Base-by-base conservation (phyloP, 164 flowering plant genomes). In the Kalanchoe fedtschenkoi region DNA sequence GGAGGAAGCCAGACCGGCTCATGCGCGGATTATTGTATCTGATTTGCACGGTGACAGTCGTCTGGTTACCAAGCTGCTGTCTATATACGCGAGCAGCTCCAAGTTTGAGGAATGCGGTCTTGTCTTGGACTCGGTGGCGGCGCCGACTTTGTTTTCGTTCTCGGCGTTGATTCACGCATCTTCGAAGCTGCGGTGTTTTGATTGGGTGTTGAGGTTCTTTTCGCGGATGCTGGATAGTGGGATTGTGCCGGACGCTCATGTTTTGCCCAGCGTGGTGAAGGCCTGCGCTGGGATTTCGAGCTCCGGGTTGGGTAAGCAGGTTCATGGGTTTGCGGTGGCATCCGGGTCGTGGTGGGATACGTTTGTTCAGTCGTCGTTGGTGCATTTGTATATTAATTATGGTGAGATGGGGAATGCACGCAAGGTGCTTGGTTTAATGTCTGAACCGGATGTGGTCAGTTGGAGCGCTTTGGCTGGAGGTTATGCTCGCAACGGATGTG, bases 401-500 rank as follows among this genome's bases (percentile, higher is more conserved):
- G 74, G 71, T 21, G 54, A 67, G 11, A 33, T 82, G 14, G 15
- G 42, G 6, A 63, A 72, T 56, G 93, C 91, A 2, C 88, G 43
- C 59, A 71, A 69, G n/a, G 37, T 89, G 73, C 80, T 87, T 60
- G 87, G 78, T 63, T 58, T 55, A 64, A 80, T 89, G 80, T 17
- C 53, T 6, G 60, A 72, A 16, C 69, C 69, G 44, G 83, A 79
- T 72, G 85, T 89, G 35, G 82, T 85, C 38, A 51, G 72, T 57
- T 85, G 78, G 75, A 83, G 91, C 62, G 85, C 95, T 35, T 62
- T 89, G 71, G 69, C 81, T 28, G 65, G 83, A 0, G 85, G 81
- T 30, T 85, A 89, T 71, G 88, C 96, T 15, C 68, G 81, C 39
- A 43, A 62, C 5, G 89, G 91, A 10, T 60, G 55, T 39, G 68